Evolutionary conservation across 2,329 filamentous ascomycete genomes (phyloP), one percentile per base, ranked within the genome.

Genomic region (Orbilia ellipsospora): DNA sequence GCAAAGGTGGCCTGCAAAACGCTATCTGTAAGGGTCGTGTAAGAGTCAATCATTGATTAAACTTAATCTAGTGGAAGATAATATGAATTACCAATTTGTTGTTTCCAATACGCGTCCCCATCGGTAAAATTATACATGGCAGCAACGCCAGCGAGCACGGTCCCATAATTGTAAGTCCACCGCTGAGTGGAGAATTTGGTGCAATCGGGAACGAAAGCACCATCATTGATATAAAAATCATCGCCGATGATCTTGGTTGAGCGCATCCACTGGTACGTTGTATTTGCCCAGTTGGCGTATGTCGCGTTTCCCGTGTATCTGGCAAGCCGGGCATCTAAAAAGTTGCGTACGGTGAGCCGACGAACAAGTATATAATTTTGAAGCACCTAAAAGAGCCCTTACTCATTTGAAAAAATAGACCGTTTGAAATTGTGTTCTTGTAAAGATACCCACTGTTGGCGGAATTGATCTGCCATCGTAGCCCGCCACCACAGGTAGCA

Each of bases 391-490:
- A 18, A 28, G 10, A 8, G 7, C 16, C 8, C 69, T 23, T 62
- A 73, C 69, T 73, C 44, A 61, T 55, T 42, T 73, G 69, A 40
- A 73, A 73, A 62, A 73, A 73, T 26, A 73, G 69, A 18, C 62
- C 87, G 77, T 88, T 88, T 12, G 85, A 86, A 76, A 88, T 86
- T 28, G 85, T 84, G 78, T 88, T 88, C 78, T 88, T 88, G 78
- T 87, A 88, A 63, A 82, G 82, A 78, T 85, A 88, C 2, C 92
- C 92, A 67, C 85, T 87, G 83, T 93, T 93, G 83, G 90, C 91
- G 15, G 87, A 85, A 83, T 90, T 94, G 77, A 96, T 91, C 83
- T 96, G 93, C 93, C 93, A 96, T 77, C 90, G 88, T 77, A 96
- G 82, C 12, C 93, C 93, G 57, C 93, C 93, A 56, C 83, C 85